These are phyloP conservation scores for Termitomyces sp. DNA, from an alignment of 768 basidiomycete species.

Conservation along the genomic window DNA sequence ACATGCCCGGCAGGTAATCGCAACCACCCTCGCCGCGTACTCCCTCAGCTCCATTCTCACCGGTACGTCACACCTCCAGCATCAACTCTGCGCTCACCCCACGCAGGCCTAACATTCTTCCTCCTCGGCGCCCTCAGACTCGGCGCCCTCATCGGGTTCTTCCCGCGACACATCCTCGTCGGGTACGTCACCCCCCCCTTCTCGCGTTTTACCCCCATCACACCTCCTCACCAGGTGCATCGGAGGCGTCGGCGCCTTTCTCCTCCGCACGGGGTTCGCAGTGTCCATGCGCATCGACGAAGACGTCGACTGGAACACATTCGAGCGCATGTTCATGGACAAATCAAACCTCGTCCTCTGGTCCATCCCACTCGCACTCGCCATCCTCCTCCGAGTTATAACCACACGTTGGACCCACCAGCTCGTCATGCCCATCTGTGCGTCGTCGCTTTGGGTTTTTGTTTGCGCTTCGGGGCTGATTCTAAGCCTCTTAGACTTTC, in stretches of 20 bases:
- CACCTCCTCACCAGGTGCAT: slow-evolving; percentile 53
- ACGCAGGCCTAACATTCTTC: slow-evolving; percentile 74
- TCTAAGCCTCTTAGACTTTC: slow-evolving; percentile 49
- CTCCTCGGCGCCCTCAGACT: slow-evolving; percentile 79
- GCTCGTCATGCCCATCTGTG: slow-evolving; percentile 85
- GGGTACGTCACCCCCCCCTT: slow-evolving; percentile 40
- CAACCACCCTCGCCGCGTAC: slow-evolving; percentile 88
- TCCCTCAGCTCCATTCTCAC: slow-evolving; percentile 85
- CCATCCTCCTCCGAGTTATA: slow-evolving; percentile 71
- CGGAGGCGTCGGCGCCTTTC: slow-evolving; percentile 92
- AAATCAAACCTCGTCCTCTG: slow-evolving; percentile 65
- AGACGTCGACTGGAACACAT: slow-evolving; percentile 57
- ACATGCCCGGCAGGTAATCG: slow-evolving; percentile 66
- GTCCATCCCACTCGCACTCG: slow-evolving; percentile 73
- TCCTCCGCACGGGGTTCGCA: slow-evolving; percentile 85
- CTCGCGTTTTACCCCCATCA: neutral
- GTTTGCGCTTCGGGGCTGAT: neutral
- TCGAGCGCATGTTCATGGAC: slow-evolving; percentile 65
- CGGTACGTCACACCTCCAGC: slow-evolving; percentile 38
- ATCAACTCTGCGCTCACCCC: neutral
- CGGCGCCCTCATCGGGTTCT: slow-evolving; percentile 88
- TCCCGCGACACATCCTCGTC: slow-evolving; percentile 95
- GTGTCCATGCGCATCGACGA: slow-evolving; percentile 82
- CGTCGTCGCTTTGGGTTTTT: slow-evolving; percentile 21
- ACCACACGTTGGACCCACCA: slow-evolving; percentile 82